Conservation (phyloP, 805 yeast genomes). For the Metschnikowia drakensbergensis region DNA sequence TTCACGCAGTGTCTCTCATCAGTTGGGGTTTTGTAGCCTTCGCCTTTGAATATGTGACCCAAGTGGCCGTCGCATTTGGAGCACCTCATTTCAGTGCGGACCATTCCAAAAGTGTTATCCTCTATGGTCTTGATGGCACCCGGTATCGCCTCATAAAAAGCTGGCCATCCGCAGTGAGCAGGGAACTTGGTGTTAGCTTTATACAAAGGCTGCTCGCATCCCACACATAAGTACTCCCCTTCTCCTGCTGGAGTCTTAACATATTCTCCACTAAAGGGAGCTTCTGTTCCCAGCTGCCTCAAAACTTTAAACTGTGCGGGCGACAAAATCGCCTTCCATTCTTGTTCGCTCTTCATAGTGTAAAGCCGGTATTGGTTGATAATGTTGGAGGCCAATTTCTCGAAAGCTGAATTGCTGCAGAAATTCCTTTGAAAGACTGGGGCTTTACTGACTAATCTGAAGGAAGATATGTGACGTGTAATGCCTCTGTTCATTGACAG, state of each 20-base stretch:
- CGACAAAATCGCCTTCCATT: conserved; percentile 76
- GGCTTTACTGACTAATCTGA: background rate
- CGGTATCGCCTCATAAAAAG: conserved; percentile 86
- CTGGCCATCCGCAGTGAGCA: conserved; percentile 98
- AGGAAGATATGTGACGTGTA: background rate
- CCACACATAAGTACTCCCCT: conserved; percentile 84
- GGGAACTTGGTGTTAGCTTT: conserved; percentile 77
- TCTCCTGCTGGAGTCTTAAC: conserved; percentile 45
- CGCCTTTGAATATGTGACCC: conserved; percentile 94
- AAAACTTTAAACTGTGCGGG: conserved; percentile 78
- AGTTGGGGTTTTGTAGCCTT: conserved; percentile 84
- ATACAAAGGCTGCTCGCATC: conserved; percentile 77
- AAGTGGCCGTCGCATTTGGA: conserved; percentile 87
- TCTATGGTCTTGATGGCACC: conserved; percentile 61
- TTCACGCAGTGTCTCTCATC: conserved; percentile 95
- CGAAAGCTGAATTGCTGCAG: background rate
- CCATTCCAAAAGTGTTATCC: conserved; percentile 72
- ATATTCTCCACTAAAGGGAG: conserved; percentile 63
- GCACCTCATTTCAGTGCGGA: conserved; percentile 86
- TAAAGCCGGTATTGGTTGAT: conserved; percentile 3
- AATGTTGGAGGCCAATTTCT: background rate
- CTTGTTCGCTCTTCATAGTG: conserved; percentile 39
- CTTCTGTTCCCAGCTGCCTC: conserved; percentile 70
- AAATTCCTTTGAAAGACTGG: background rate
- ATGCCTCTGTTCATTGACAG: conserved; percentile 3